Evolutionary conservation across 106 monocot species (phyloP), one percentile per base, ranked within the genome.

Genomic region (Apostasia ramifera): DNA sequence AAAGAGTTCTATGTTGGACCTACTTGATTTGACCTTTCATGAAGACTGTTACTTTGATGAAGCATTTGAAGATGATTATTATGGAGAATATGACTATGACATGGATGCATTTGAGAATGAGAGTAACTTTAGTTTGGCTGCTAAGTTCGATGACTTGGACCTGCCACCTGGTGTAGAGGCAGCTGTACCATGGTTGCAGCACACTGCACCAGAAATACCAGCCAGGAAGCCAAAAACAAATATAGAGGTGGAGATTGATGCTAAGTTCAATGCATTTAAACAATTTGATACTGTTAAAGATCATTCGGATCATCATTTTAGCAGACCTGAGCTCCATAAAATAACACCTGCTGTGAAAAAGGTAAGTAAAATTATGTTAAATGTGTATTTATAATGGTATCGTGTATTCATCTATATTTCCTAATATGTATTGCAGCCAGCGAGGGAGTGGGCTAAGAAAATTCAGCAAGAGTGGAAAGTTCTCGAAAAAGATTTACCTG

Each of bases 281-380:
- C 84, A 79, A 59, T 87, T 94, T 83, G 90, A 94, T 79, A 82
- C 74, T 55, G 83, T 85, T 53, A 70, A 63, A 45, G 85, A 87
- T 73, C 57, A 66, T 47, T 73, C 76, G 4, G 88, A 90, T 61
- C 94, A 94, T 73, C 48, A 90, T 60, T 90, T 75, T 67, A 38
- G 44, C 41, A 69, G 65, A 54, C 62, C 54, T 8, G 70, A 73
- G 41, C 38, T 44, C 13, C 41, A 55, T 0, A 71, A 63, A 63
- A 48, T 40, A 66, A 4, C 40, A 48, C 63, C 39, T 49, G 13
- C 61, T 6, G 73, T 66, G 60, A 91, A 84, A 63, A 76, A 77
- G 78, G 76, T 81, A 54, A 42, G 3, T 65, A 38, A 15, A 2
- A 44, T 47, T 1, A 26, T 41, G 15, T 63, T 39, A 38, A 5